These are phyloP conservation scores for Tolypocladium sp. DNA, from an alignment of 2,329 filamentous ascomycete genomes.

Conservation along the genomic window DNA sequence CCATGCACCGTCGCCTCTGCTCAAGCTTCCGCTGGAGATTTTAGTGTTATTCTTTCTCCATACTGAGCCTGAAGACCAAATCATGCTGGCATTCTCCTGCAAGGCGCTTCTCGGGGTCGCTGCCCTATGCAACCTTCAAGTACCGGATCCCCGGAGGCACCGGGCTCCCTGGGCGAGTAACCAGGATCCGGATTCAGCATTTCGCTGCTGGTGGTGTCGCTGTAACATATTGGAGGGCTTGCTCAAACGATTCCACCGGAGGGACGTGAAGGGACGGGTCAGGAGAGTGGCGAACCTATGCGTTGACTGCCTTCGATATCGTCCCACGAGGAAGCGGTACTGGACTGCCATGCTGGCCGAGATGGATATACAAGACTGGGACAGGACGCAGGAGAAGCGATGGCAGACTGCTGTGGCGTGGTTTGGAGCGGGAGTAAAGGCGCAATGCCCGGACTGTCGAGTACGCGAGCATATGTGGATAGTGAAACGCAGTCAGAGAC, in stretches of 20 bases:
- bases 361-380: slow-evolving; percentile 3
- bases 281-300: slow-evolving; percentile 11
- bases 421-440: slow-evolving; percentile 7
- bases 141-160: background rate
- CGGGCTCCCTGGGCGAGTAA: slow-evolving; percentile 2
- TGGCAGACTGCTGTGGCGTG: slow-evolving; percentile 7
- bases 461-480: background rate
- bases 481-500: too few relatives aligned
- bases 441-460: slow-evolving; percentile 13
- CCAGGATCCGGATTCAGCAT: background rate
- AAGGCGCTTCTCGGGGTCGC: background rate
- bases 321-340: slow-evolving; percentile 11
- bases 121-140: background rate
- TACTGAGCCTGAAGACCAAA: background rate
- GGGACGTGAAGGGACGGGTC: slow-evolving; percentile 5
- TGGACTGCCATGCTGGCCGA: slow-evolving; percentile 6
- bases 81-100: background rate
- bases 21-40: background rate
- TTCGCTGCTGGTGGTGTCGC: slow-evolving; percentile 1
- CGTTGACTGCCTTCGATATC: slow-evolving; percentile 11
- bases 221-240: slow-evolving; percentile 8
- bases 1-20: background rate
- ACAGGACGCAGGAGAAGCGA: background rate
- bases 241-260: slow-evolving; percentile 8
- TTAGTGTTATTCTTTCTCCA: background rate